Base-by-base conservation (phyloP, 345 rosid species). In the Microcos paniculata region DNA sequence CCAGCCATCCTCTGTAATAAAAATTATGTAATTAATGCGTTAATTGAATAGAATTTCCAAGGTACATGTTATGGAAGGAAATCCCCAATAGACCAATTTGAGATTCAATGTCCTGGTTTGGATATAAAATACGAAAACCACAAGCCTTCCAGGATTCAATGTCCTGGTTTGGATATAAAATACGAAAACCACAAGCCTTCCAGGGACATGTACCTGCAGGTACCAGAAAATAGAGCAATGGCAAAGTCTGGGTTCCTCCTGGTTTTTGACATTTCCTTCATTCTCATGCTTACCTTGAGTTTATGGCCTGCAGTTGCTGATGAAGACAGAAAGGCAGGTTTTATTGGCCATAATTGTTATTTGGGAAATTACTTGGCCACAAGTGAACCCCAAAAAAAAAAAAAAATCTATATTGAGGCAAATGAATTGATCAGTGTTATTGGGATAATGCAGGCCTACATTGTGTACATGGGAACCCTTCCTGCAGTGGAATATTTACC, bases 391-490 rank as follows among this genome's bases (percentile, higher is more conserved):
- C n/a, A n/a, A n/a, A n/a, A n/a, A n/a, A n/a, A n/a, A n/a, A n/a
- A n/a, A n/a, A n/a, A n/a, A n/a, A n/a, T 3, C 2, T 3, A 16
- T 52, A 3, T 1, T 52, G n/a, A 19, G 26, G 10, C 12, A n/a
- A 10, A 24, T 11, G 16, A 19, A 51, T 19, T 57, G 33, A 24
- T 8, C 12, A 10, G 52, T 51, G 1, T 40, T 9, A n/a, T 53
- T 1, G 11, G 62, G 40, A 52, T 80, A 59, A 57, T 56, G 62
- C 67, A 84, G 87, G 80, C 74, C 21, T 79, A 79, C 31, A 26
- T 84, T 26, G 84, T 79, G 46, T 84, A 81, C 49, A 81, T 84
- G 87, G 85, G 85, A 15, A 70, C 87, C 45, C 77, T 79, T 45
- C 85, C 86, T 12, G 63, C 38, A 12, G 40, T 0, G 12, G 72